A percentile compares a stretch with the other conserved stretches of the same genome.
These are phyloP conservation scores for Russula earlei DNA, from an alignment of 768 basidiomycete species.

Conservation along the genomic window DNA sequence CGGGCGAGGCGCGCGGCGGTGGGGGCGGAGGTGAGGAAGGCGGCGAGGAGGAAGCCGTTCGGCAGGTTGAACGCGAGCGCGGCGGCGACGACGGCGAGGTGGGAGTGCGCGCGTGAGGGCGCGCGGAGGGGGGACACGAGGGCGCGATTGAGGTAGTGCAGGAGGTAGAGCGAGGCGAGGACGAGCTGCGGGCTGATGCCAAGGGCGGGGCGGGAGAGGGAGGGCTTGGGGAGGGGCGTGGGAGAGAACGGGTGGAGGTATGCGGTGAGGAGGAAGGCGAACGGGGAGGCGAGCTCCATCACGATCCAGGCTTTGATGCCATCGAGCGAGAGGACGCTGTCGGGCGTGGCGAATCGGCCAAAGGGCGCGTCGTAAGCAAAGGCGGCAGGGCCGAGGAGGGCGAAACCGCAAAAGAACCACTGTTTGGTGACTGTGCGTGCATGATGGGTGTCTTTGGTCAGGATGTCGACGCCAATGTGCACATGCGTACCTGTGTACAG, in stretches of 20 bases:
- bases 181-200: conserved; percentile 25
- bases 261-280: conserved; percentile 43
- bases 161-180: conserved; percentile 49
- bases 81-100: conserved; percentile 50
- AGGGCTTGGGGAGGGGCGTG: conserved; percentile 26
- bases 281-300: conserved; percentile 65
- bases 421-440: conserved; percentile 3
- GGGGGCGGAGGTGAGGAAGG: conserved; percentile 54
- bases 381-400: conserved; percentile 25
- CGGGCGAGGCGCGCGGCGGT: conserved; percentile 36
- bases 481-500: conserved; percentile 8
- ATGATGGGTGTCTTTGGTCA: neutral
- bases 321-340: conserved; percentile 46
- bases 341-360: conserved; percentile 56
- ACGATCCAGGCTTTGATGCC: conserved; percentile 56
- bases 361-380: conserved; percentile 68
- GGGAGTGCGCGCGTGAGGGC: conserved; percentile 66
- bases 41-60: conserved; percentile 64
- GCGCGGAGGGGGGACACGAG: conserved; percentile 72
- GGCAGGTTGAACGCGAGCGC: conserved; percentile 58
- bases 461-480: neutral
- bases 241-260: conserved; percentile 39
- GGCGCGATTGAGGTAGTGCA: conserved; percentile 81
- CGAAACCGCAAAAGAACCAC: conserved; percentile 9
- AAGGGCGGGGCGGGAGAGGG: conserved; percentile 31